Evolutionary conservation across 2,329 filamentous ascomycete species (phyloP).

Genomic region (Chaetomium globosum): DNA sequence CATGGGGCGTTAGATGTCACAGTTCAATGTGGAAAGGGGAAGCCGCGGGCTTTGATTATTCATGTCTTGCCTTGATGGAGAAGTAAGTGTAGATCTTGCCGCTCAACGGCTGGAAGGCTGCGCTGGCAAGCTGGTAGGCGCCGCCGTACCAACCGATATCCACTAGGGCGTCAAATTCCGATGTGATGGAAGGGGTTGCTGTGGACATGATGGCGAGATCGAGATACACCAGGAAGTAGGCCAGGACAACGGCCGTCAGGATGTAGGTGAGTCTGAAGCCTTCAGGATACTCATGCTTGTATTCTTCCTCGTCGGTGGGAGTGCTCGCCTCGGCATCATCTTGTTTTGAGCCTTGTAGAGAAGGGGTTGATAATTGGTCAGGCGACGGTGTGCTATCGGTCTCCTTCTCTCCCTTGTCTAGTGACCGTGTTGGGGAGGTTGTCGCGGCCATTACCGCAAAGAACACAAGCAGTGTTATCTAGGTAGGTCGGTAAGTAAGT

Average conservation of each 20-base stretch:
- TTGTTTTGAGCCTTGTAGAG: too few species aligned
- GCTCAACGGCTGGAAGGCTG: constrained; percentile 10
- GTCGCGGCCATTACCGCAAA: too few species aligned
- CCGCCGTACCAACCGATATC: constrained; percentile 14
- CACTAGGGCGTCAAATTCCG: background rate
- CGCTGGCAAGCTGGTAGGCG: constrained; percentile 14
- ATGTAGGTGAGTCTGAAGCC: background rate
- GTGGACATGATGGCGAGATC: constrained; percentile 10
- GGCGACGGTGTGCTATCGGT: too few species aligned
- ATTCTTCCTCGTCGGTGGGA: background rate
- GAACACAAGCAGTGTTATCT: too few species aligned
- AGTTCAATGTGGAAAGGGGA: too few species aligned
- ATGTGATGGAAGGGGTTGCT: constrained; percentile 3
- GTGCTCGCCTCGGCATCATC: background rate
- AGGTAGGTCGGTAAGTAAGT: too few species aligned
- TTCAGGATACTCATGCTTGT: background rate
- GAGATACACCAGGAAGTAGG: constrained; percentile 5
- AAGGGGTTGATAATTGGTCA: too few species aligned
- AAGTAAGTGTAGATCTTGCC: constrained; percentile 11
- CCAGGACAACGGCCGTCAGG: background rate
- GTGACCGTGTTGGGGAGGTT: too few species aligned
- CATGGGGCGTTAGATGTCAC: too few species aligned
- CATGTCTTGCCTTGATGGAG: background rate
- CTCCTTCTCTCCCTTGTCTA: too few species aligned
- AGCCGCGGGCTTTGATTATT: too few species aligned